Evolutionary conservation across 352 stramenopile genomes (phyloP), one percentile per base, ranked within the genome.

Genomic region (Pythium rishiriense): DNA sequence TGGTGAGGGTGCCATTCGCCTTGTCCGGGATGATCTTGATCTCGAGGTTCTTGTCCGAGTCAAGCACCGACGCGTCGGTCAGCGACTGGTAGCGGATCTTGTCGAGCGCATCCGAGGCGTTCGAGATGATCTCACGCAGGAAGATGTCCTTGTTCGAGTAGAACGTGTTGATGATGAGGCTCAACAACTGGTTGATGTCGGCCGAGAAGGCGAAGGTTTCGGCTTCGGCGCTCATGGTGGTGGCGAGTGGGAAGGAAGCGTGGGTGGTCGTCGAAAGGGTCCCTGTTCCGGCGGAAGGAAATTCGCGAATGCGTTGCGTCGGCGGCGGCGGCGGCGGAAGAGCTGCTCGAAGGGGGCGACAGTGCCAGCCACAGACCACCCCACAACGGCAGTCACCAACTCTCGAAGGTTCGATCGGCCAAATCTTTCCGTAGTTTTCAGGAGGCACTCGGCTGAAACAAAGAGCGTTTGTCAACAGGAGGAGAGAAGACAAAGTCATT

Each of bases 121-220:
- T 99, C 59, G 92, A 98, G 76, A 99, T 98, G 47, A 98, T 75
- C 75, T 98, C 96, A 70, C 96, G 93, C 35, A 98, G 70, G 82
- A 99, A 99, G 66, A 99, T 98, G 70, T 99, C 98, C 91, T 99
- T 99, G 96, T 99, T 99, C 68, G 94, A 99, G 94, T 99, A 99
- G 81, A 99, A 99, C 66, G 96, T 99, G 86, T 97, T 97, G 72
- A 97, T 97, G 79, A 97, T 99, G 72, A 99, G 79, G 69, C 91
- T 98, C 78, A 99, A 81, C 55, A 99, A 89, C 87, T 99, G 98
- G 86, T 99, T 99, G 89, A 99, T 99, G 79, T 99, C 98, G 65
- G 98, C 97, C 62, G 91, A 98, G 87, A 99, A 99, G 72, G 97
- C 97, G 74, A 99, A 99, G 65, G 94, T 99, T 91, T 99, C 97